A percentile compares a stretch with the other conserved stretches of the same genome.
phyloP scores from a whole-genome alignment of 139 green algal genomes.

The Asterochloris sp. region DNA sequence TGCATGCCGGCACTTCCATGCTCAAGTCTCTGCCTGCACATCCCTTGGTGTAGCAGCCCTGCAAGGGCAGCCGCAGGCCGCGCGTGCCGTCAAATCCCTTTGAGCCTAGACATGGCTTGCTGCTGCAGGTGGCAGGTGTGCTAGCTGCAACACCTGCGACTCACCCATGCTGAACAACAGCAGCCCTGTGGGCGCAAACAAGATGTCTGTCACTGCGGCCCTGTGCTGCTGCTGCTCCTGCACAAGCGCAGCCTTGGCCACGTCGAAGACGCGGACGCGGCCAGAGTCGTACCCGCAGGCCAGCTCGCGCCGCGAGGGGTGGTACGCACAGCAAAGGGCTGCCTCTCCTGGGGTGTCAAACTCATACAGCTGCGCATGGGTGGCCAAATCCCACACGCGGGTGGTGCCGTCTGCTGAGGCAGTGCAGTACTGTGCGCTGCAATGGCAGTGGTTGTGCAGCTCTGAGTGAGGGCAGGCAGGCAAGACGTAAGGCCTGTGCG shows the following conservation, averaged over 20 bases:
- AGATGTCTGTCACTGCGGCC: constrained; percentile 40
- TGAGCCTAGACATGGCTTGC: neutral
- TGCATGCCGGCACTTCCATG: neutral
- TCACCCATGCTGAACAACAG: constrained; percentile 56
- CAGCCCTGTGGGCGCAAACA: constrained; percentile 49
- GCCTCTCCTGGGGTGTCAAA: constrained; percentile 56
- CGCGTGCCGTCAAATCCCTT: too few species aligned
- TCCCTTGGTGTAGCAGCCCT: neutral
- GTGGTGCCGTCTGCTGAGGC: constrained; percentile 63
- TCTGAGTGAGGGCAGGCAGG: neutral
- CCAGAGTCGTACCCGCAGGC: constrained; percentile 62
- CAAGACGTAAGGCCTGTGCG: neutral
- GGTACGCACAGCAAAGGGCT: constrained; percentile 41
- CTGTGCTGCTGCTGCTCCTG: constrained; percentile 71
- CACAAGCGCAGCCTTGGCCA: constrained; percentile 56
- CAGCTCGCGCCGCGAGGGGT: constrained; percentile 46
- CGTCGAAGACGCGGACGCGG: constrained; percentile 65
- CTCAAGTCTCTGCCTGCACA: neutral
- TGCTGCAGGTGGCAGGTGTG: neutral
- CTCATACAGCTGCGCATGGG: constrained; percentile 57
- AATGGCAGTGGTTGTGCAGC: neutral
- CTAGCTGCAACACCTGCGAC: neutral
- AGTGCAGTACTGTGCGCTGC: constrained; percentile 50
- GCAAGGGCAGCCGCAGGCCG: neutral
- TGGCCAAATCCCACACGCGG: constrained; percentile 59